These are phyloP conservation scores for Candida multigemmis DNA, from an alignment of 805 yeast species.

Conservation along the genomic window DNA sequence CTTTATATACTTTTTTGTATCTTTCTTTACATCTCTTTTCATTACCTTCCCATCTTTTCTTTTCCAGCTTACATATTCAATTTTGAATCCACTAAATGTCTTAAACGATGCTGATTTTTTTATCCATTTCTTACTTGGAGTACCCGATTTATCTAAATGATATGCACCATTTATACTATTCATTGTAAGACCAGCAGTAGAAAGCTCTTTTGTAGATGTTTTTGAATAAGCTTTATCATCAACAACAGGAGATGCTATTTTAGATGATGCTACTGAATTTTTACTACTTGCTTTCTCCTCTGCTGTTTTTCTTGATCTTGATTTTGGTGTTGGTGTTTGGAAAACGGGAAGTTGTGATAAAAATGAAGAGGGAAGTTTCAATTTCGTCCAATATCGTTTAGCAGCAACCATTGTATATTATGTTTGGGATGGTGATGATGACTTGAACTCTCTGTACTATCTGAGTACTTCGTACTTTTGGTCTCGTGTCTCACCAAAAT, in stretches of 20 bases:
- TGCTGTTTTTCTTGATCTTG: slow-evolving; percentile 20
- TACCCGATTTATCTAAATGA: slow-evolving; percentile 26
- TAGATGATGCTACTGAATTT: slow-evolving; percentile 3
- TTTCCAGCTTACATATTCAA: slow-evolving; percentile 13
- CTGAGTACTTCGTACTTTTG: too few relatives aligned
- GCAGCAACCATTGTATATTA: slow-evolving; percentile 21
- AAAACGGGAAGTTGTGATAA: slow-evolving; percentile 26
- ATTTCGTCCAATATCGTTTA: slow-evolving; percentile 23
- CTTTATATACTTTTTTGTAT: slow-evolving; percentile 4
- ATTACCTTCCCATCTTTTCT: slow-evolving; percentile 5
- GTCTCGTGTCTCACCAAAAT: background rate
- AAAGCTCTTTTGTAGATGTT: slow-evolving; percentile 26
- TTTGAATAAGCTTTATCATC: slow-evolving; percentile 8
- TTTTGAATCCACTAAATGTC: slow-evolving; percentile 35
- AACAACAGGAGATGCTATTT: background rate
- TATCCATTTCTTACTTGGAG: slow-evolving; percentile 23
- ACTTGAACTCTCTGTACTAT: too few relatives aligned
- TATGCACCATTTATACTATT: slow-evolving; percentile 19
- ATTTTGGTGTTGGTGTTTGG: slow-evolving; percentile 19
- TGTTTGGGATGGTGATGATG: background rate
- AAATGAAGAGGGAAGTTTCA: slow-evolving; percentile 18
- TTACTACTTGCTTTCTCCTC: slow-evolving; percentile 17
- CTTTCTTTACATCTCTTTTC: slow-evolving; percentile 6
- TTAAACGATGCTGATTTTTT: slow-evolving; percentile 26
- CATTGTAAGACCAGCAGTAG: slow-evolving; percentile 33